phyloP scores from a whole-genome alignment of 2,329 filamentous ascomycete genomes.

The Alternaria hordeiaustralica region DNA sequence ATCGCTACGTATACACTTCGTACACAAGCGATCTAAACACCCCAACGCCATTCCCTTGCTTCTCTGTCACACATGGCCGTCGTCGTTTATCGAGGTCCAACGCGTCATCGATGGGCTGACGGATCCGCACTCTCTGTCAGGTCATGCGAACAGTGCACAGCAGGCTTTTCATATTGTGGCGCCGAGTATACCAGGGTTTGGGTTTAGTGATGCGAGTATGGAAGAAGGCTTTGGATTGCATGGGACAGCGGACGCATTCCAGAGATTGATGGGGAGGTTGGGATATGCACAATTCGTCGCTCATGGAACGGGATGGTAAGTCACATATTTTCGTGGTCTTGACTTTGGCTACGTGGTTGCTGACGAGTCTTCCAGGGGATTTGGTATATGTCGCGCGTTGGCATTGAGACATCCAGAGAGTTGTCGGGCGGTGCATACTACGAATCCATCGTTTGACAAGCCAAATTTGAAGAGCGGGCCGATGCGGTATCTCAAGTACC shows the following conservation, averaged over 20 bases:
- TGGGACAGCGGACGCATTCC: slow-evolving; percentile 63
- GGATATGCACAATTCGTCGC: slow-evolving; percentile 66
- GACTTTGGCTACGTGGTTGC: not conserved
- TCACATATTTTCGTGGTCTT: not conserved
- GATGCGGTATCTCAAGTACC: slow-evolving; percentile 63
- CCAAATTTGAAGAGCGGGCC: slow-evolving; percentile 57
- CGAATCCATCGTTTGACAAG: slow-evolving; percentile 61
- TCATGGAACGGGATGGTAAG: slow-evolving; percentile 60
- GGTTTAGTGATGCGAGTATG: slow-evolving; percentile 69
- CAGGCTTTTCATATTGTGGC: slow-evolving; percentile 69
- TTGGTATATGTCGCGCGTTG: slow-evolving; percentile 53
- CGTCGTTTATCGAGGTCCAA: slow-evolving; percentile 66
- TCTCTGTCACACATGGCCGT: slow-evolving; percentile 70
- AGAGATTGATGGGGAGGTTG: slow-evolving; percentile 66
- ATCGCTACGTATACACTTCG: slow-evolving; percentile 67
- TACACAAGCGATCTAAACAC: slow-evolving; percentile 64
- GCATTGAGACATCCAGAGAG: slow-evolving; percentile 56
- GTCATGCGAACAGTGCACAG: slow-evolving; percentile 25
- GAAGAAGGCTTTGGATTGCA: slow-evolving; percentile 58
- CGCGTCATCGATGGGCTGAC: slow-evolving; percentile 63
- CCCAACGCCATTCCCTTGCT: slow-evolving; percentile 66
- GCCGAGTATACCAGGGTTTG: slow-evolving; percentile 69
- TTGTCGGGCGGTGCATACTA: slow-evolving; percentile 67
- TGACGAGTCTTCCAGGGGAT: slow-evolving; percentile 44
- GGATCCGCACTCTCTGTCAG: slow-evolving; percentile 56